Base-by-base conservation (phyloP, 768 basidiomycete species). In the Polyporus arcularius region DNA sequence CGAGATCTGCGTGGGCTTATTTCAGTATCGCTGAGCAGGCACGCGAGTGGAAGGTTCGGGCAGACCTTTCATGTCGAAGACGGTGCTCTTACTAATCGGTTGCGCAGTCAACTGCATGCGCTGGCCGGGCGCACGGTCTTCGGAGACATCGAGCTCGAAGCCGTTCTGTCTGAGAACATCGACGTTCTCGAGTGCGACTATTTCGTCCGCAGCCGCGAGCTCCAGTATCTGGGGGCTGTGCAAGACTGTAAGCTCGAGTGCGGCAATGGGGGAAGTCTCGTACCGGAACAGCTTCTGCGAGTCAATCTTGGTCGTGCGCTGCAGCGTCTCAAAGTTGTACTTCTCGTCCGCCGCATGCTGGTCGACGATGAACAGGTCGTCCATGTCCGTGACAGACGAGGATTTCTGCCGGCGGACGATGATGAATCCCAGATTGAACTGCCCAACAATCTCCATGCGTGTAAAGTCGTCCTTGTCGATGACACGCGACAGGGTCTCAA, bases 331-430 rank as follows among this genome's bases (percentile, higher is more conserved):
- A 70, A 98, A 98, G 71, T 98, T 98, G 75, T 92, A 98, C 77
- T 98, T 98, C 75, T 98, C 97, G 73, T 99, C 97, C 5, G 93
- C 88, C 4, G 96, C 96, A 73, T 98, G 96, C 71, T 98, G 96
- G 68, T 98, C 96, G 16, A 98, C 83, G 63, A 99, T 94, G 75
- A 98, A 98, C 43, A 99, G 77, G 68, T 99, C 96, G 70, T 98
- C 96, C 75, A 85, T 78, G 12, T 41, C 60, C 30, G 48, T 43
- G 12, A 21, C 62, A 9, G 47, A 54, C 15, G 26, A 18, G 15
- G 21, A 51, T 62, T 78, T 78, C 58, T 78, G 77, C 65, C 90
- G 82, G 6, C 96, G 84, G 2, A 85, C 84, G 58, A 99, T 82
- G 72, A 99, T 94, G 74, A 99, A 99, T 0, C 96, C 96, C 35